Percentiles rank a stretch among this genome's conserved stretches.
These are phyloP conservation scores for Penicillium salamii DNA, from an alignment of 495 filamentous ascomycete genomes.

Conservation along the genomic window DNA sequence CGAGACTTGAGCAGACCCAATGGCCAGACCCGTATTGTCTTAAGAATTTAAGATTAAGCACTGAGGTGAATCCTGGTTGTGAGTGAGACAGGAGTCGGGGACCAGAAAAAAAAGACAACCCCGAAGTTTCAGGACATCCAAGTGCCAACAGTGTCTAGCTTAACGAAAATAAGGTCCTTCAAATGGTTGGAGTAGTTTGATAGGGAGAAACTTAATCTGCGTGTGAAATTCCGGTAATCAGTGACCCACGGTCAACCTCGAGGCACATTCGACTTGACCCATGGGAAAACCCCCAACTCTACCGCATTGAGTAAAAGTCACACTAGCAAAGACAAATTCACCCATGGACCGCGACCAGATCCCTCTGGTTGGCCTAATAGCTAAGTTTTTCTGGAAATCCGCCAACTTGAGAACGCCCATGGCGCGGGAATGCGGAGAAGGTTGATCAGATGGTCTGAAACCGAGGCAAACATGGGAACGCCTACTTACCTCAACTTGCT, in stretches of 20 bases:
- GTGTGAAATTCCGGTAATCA: conserved; percentile 2
- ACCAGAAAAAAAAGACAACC: background rate
- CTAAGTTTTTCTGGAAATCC: conserved; percentile 16
- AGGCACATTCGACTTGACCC: conserved; percentile 15
- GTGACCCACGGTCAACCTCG: conserved; percentile 19
- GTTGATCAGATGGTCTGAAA: background rate
- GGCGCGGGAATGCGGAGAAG: conserved; percentile 24
- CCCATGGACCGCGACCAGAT: background rate
- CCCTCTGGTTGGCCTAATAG: background rate
- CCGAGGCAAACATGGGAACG: background rate
- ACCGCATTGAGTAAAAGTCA: conserved; percentile 9
- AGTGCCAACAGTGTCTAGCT: background rate
- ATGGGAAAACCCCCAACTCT: conserved; percentile 9
- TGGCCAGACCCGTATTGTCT: background rate
- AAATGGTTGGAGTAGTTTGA: background rate
- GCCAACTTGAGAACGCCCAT: conserved; percentile 5
- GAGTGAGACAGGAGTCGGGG: background rate
- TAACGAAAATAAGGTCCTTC: background rate
- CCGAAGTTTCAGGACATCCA: background rate
- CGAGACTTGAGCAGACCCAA: conserved; percentile 1
- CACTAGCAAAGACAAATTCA: background rate
- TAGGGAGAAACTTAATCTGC: conserved; percentile 1
- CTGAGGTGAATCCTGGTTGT: background rate
- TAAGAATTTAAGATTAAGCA: background rate
- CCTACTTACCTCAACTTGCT: no score